Evolutionary conservation across 1,139 yeast genomes (phyloP).

Genomic region (Groenewaldozyma auringiensis): DNA sequence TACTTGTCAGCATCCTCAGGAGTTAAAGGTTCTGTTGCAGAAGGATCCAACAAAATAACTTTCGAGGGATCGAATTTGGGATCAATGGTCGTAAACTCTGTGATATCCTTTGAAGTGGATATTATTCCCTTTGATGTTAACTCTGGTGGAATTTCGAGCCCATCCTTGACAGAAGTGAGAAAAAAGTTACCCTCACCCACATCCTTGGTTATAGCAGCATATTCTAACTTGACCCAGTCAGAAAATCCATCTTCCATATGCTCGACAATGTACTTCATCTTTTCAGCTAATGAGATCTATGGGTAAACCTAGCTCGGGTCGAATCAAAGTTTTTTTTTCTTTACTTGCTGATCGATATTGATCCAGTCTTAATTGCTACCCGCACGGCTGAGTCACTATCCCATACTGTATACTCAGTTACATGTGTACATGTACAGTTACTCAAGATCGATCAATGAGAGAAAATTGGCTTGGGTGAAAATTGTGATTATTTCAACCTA

Average conservation of each 20-base stretch:
- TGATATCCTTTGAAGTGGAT: constrained; percentile 75
- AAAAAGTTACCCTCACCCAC: constrained; percentile 69
- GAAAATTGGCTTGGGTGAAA: too few species aligned
- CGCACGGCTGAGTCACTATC: too few species aligned
- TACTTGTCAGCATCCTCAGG: constrained; percentile 61
- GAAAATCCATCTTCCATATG: constrained; percentile 98
- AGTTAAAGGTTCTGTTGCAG: constrained; percentile 63
- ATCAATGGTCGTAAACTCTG: constrained; percentile 35
- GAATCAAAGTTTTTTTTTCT: too few species aligned
- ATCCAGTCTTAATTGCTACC: too few species aligned
- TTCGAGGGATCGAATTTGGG: constrained; percentile 42
- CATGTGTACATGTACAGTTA: too few species aligned
- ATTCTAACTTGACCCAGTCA: constrained; percentile 90
- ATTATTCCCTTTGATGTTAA: constrained; percentile 58
- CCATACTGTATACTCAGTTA: too few species aligned
- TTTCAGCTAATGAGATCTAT: too few species aligned
- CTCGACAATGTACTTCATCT: constrained; percentile 71
- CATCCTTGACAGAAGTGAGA: constrained; percentile 66
- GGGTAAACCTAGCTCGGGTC: too few species aligned
- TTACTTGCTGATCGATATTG: too few species aligned
- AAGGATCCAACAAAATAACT: constrained; percentile 83
- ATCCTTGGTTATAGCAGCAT: constrained; percentile 71
- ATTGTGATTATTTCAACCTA: too few species aligned
- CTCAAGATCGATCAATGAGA: too few species aligned
- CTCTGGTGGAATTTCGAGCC: constrained; percentile 49